Percentiles rank a stretch among this genome's conserved stretches.
Conservation (phyloP, 2,329 filamentous ascomycete genomes). For the Fusarium pseudocircinatum region DNA sequence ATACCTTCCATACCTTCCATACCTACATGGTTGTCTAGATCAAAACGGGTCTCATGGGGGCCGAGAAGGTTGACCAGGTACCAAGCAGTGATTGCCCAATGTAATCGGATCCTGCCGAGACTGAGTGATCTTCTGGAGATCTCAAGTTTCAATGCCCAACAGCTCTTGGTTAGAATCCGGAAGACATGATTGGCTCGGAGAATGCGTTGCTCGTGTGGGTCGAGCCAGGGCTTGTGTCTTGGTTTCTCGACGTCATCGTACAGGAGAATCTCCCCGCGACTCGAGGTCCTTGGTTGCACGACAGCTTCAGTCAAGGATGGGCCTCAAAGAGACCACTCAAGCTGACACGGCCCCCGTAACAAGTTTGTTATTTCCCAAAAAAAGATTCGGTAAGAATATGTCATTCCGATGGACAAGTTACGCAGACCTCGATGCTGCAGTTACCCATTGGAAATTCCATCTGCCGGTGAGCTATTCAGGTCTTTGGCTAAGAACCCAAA, state of each 20-base stretch:
- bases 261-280: slow-evolving; percentile 21
- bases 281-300: slow-evolving; percentile 34
- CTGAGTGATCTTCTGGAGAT: slow-evolving; percentile 36
- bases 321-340: background rate
- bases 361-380: slow-evolving; percentile 2
- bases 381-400: background rate
- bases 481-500: slow-evolving; percentile 3
- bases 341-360: background rate
- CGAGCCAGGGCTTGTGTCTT: slow-evolving; percentile 15
- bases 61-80: slow-evolving; percentile 20
- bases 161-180: background rate
- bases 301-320: slow-evolving; percentile 21
- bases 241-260: slow-evolving; percentile 39
- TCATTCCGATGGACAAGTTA: background rate
- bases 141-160: slow-evolving; percentile 11
- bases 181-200: slow-evolving; percentile 23
- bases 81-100: slow-evolving; percentile 31
- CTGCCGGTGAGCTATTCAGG: background rate
- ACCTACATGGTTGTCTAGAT: no score
- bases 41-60: background rate
- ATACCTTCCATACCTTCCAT: no score
- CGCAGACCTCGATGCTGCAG: background rate
- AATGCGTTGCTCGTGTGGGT: slow-evolving; percentile 4
- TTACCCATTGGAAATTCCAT: background rate
- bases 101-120: slow-evolving; percentile 31